Base-by-base conservation (phyloP, 176 grass and related monocot genomes). In the Tillandsia fasciculata region DNA sequence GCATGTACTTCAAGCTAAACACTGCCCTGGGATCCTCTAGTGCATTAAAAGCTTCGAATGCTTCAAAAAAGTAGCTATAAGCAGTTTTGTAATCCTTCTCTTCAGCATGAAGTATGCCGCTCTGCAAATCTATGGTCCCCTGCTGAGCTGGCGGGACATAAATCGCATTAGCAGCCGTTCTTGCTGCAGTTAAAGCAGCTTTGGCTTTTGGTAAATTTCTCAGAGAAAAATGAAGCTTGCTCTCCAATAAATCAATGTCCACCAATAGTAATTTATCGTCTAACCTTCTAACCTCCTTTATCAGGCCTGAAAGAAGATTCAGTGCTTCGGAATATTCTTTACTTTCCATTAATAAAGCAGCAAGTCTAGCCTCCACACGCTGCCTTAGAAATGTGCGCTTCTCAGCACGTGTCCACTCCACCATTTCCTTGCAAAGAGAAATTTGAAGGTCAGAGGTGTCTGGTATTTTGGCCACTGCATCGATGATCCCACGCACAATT, bases 31-130 rank as follows among this genome's bases (percentile, higher is more conserved):
- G 68, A 49, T 87, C 88, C 74, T 84, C 88, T 6, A 91, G 78
- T 17, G 84, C 68, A 76, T 81, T 87, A 69, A 87, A 91, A 48
- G 81, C 88, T 79, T 91, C 88, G 33, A 87, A 90, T 28, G 91
- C 91, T 77, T 96, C 91, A 33, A 96, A 90, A 71, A 90, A 96
- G 76, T 96, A 96, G 76, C 91, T 90, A 72, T 96, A 96, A 11
- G 68, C 87, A 48, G 87, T 96, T 70, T 96, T 96, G 72, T 96
- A 90, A 63, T 90, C 91, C 69, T 96, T 96, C 77, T 96, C 91
- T 68, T 96, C 91, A 0, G 88, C 88, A 74, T 91, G 91, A 75
- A 96, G 86, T 65, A 96, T 91, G 61, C 91, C 91, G 54, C 87
- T 91, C 72, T 91, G 91, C 64, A 96, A 78, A 87, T 96, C 91